Percentiles rank a stretch among this genome's conserved stretches.
These are phyloP conservation scores for Drosera spatulata DNA, from an alignment of 179 eudicot species.

Conservation along the genomic window DNA sequence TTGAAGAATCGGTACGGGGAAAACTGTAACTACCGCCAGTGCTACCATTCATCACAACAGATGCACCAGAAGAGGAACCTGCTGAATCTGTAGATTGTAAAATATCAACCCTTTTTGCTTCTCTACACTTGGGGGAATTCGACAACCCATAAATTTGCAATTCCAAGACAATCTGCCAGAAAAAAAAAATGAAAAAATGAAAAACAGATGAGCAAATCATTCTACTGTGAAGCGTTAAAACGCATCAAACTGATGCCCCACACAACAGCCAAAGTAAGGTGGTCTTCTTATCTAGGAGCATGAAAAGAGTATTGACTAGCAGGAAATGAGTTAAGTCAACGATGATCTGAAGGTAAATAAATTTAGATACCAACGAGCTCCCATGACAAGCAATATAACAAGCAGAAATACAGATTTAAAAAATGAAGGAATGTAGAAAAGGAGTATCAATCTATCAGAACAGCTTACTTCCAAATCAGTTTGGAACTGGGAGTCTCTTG, in stretches of 20 bases:
- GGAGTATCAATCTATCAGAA: background rate
- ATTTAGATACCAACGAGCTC: background rate
- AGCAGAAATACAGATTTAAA: background rate
- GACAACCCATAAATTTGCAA: slow-evolving; percentile 94
- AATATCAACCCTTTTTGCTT: slow-evolving; percentile 51
- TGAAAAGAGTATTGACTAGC: no score
- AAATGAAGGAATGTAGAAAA: background rate
- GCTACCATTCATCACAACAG: slow-evolving; percentile 46
- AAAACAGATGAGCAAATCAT: slow-evolving; percentile 5
- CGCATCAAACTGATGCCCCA: background rate
- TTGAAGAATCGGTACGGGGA: slow-evolving; percentile 44
- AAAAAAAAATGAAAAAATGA: no score
- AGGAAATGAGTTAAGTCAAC: no score
- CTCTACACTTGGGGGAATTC: slow-evolving; percentile 60
- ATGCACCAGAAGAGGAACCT: slow-evolving; percentile 33
- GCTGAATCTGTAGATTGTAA: slow-evolving; percentile 18
- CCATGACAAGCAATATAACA: background rate
- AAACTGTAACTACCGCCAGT: slow-evolving; percentile 25
- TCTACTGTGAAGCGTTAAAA: background rate
- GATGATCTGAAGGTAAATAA: background rate
- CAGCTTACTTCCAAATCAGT: slow-evolving; percentile 66
- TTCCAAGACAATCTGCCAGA: slow-evolving; percentile 62
- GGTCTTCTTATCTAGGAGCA: no score
- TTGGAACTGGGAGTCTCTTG: slow-evolving; percentile 45
- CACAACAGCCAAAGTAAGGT: background rate